Conservation (phyloP, 495 filamentous ascomycete genomes). For the Aspergillus taichungensis region DNA sequence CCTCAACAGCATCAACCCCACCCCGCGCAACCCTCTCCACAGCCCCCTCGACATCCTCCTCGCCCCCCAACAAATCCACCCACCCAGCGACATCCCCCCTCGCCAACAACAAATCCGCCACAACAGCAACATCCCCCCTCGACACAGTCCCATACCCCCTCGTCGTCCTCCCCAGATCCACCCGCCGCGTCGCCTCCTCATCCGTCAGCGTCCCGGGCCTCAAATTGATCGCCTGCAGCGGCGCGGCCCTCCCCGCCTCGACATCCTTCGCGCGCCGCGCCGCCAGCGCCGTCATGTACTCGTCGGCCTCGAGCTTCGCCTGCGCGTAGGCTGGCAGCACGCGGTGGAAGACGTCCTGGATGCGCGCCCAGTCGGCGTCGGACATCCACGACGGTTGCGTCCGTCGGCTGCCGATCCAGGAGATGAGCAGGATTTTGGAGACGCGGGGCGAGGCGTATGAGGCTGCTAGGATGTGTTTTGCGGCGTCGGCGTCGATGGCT, state of each 20-base stretch:
- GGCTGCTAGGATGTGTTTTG: slow-evolving; percentile 60
- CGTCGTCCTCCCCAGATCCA: slow-evolving; percentile 57
- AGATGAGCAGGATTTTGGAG: slow-evolving; percentile 67
- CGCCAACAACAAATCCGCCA: slow-evolving; percentile 57
- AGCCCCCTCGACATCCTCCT: slow-evolving; percentile 50
- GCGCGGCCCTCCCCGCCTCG: slow-evolving; percentile 21
- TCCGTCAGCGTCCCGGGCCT: slow-evolving; percentile 58
- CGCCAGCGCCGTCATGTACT: slow-evolving; percentile 53
- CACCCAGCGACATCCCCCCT: slow-evolving; percentile 49
- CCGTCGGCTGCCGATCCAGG: slow-evolving; percentile 53
- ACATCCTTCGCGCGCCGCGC: slow-evolving; percentile 36
- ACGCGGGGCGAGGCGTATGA: slow-evolving; percentile 48
- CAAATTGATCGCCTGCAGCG: slow-evolving; percentile 58
- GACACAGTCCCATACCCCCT: slow-evolving; percentile 43
- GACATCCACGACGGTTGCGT: slow-evolving; percentile 57
- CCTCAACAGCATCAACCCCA: slow-evolving; percentile 55
- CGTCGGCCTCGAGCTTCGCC: slow-evolving; percentile 70
- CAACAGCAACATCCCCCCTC: slow-evolving; percentile 61
- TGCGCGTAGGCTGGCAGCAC: slow-evolving; percentile 56
- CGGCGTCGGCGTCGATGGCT: slow-evolving; percentile 60
- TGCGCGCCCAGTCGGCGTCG: slow-evolving; percentile 46
- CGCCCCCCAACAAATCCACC: slow-evolving; percentile 52
- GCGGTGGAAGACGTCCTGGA: slow-evolving; percentile 42
- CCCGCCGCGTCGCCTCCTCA: slow-evolving; percentile 47
- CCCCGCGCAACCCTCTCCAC: slow-evolving; percentile 56